Base-by-base conservation (phyloP, 2,329 filamentous ascomycete genomes). In the Setomelanomma holmii region DNA sequence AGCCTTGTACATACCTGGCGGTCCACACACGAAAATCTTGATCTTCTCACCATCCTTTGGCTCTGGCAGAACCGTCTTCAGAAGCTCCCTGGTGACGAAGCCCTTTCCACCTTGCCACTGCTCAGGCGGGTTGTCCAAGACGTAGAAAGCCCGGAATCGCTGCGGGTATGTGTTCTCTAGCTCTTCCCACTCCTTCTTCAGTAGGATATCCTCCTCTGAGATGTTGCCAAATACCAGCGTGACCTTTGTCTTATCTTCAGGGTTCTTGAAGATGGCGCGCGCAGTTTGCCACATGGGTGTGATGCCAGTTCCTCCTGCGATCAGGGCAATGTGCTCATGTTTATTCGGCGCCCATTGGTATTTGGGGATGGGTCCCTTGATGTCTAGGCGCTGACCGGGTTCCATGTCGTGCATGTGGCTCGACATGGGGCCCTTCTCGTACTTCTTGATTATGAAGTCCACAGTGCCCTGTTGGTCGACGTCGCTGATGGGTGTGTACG, bases 251-350 rank as follows among this genome's bases (percentile, higher is more conserved):
- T 95, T 93, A 81, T 99, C 95, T 38, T 90, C 86, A 55, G 93
- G 91, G 85, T 97, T 96, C 78, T 89, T 91, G 87, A 98, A 96
- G 79, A 99, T 96, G 72, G 88, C 84, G 58, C 91, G 91, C 61
- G 86, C 82, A 40, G 99, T 87, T 82, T 99, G 95, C 83, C 90
- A 98, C 93, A 98, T 97, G 64, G 95, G 95, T 10, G 95, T 95
- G 76, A 99, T 96, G 56, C 95, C 95, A 6, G 95, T 97, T 61
- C 95, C 95, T 67, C 95, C 95, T n/a, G 93, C 91, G 58, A 99
- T 85, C 61, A 93, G 82, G 34, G 86, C 88, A 67, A 96, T 86
- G 81, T 98, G 92, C 55, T 90, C 81, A 35, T 97, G 93, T 85
- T 96, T 97, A 85, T 98, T 98, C 64, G 88, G 72, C 46, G 85